Conservation (phyloP, 192 early-diverging fungal genomes). For the Umbelopsis sp. region DNA sequence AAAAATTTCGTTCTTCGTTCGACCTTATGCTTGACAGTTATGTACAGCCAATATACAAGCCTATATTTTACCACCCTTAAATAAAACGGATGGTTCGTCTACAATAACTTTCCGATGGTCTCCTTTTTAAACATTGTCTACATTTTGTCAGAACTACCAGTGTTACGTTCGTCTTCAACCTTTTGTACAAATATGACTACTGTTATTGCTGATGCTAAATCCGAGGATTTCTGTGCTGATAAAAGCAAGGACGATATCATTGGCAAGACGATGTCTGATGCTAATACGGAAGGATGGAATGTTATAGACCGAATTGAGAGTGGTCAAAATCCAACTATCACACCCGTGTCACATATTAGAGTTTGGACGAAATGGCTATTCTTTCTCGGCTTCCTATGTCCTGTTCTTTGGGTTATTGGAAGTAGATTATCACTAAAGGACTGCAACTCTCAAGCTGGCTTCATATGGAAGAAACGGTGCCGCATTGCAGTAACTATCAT, state of each 20-base stretch:
- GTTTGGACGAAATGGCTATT: conserved; percentile 21
- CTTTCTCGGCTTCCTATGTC: conserved; percentile 30
- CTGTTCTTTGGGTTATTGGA: conserved; percentile 29
- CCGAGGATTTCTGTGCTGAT: too few relatives aligned
- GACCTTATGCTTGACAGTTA: conserved; percentile 5
- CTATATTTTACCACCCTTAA: neutral
- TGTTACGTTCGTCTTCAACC: too few relatives aligned
- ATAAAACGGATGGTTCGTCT: neutral
- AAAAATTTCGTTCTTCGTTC: neutral
- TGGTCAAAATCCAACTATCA: neutral
- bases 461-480: conserved; percentile 31
- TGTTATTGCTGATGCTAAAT: too few relatives aligned
- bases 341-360: neutral
- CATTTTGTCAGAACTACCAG: too few relatives aligned
- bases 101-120: neutral
- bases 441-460: neutral
- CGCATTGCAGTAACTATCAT: conserved; percentile 32
- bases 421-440: conserved; percentile 15
- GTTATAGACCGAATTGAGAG: too few relatives aligned
- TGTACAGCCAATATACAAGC: conserved; percentile 16
- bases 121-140: neutral
- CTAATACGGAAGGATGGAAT: too few relatives aligned
- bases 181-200: too few relatives aligned
- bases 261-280: too few relatives aligned
- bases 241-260: too few relatives aligned